phyloP scores from a whole-genome alignment of 495 filamentous ascomycete genomes.

The Venustampulla echinocandica region DNA sequence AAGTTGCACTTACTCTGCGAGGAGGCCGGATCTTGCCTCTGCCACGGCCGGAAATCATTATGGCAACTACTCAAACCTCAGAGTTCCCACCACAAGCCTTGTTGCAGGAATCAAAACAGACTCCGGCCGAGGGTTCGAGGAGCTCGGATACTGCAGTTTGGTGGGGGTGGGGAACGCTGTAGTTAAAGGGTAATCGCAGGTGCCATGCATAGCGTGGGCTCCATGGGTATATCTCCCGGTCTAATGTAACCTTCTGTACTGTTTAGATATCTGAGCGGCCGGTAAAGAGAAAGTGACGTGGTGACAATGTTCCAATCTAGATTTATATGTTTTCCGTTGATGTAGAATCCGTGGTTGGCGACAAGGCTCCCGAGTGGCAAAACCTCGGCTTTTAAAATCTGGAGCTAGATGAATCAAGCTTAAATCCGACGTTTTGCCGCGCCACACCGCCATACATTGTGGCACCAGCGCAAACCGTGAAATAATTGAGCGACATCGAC shows the following conservation, averaged over 20 bases:
- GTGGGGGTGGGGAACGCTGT: no score
- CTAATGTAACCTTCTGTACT: no score
- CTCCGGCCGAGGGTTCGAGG: no score
- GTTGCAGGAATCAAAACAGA: no score
- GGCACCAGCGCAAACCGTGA: no score
- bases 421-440: background rate
- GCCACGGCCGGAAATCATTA: slow-evolving; percentile 51
- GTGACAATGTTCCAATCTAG: background rate
- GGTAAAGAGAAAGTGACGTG: background rate
- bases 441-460: background rate
- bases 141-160: no score
- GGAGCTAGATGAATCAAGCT: background rate
- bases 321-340: background rate
- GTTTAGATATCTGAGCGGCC: background rate
- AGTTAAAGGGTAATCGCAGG: no score
- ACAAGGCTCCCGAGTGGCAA: background rate
- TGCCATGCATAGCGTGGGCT: no score
- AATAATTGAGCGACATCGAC: no score
- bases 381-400: background rate
- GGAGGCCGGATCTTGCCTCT: slow-evolving; percentile 67
- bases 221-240: no score
- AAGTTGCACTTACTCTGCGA: slow-evolving; percentile 51
- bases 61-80: slow-evolving; percentile 12
- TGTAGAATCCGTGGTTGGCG: background rate
- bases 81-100: background rate